Percentiles rank a stretch among this genome's conserved stretches.
These are phyloP conservation scores for Nothophytophthora sp. DNA, from an alignment of 352 stramenopile species.

Conservation along the genomic window DNA sequence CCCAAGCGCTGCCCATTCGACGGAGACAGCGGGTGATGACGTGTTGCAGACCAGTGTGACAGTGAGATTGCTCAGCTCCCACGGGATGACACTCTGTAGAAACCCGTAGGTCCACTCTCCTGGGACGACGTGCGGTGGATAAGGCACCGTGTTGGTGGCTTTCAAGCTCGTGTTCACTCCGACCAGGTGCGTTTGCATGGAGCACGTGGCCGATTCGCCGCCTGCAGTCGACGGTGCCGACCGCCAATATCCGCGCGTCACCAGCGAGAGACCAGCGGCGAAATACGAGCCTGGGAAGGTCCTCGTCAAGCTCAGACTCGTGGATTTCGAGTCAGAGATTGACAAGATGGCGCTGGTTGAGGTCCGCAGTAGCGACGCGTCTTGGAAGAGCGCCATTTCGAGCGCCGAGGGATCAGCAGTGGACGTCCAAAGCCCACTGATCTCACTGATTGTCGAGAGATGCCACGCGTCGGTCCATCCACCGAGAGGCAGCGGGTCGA, in stretches of 20 bases:
- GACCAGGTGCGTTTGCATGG: constrained; percentile 28
- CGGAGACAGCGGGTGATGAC: constrained; percentile 16
- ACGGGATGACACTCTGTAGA: constrained; percentile 30
- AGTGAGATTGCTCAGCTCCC: constrained; percentile 35
- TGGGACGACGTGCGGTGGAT: constrained; percentile 2
- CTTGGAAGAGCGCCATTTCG: constrained; percentile 16
- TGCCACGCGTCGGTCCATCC: constrained; percentile 58
- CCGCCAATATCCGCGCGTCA: constrained; percentile 43
- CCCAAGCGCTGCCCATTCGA: constrained; percentile 57
- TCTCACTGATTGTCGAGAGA: constrained; percentile 28
- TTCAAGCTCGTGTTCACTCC: constrained; percentile 24
- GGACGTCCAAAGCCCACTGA: constrained; percentile 30
- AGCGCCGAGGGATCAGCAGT: constrained; percentile 11
- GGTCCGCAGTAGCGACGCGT: constrained; percentile 38
- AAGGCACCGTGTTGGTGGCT: constrained; percentile 7
- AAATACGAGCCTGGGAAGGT: constrained; percentile 40
- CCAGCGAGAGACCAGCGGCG: constrained; percentile 37
- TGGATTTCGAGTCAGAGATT: constrained; percentile 18
- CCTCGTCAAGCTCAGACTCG: constrained; percentile 18
- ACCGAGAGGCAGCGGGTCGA: constrained; percentile 35
- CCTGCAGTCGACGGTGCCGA: not conserved
- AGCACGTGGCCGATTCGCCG: constrained; percentile 13
- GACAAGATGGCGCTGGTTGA: constrained; percentile 38
- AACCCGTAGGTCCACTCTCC: constrained; percentile 42
- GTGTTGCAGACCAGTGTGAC: constrained; percentile 48